Conservation (phyloP, 2,329 filamentous ascomycete genomes). For the Westerdykella sp. region DNA sequence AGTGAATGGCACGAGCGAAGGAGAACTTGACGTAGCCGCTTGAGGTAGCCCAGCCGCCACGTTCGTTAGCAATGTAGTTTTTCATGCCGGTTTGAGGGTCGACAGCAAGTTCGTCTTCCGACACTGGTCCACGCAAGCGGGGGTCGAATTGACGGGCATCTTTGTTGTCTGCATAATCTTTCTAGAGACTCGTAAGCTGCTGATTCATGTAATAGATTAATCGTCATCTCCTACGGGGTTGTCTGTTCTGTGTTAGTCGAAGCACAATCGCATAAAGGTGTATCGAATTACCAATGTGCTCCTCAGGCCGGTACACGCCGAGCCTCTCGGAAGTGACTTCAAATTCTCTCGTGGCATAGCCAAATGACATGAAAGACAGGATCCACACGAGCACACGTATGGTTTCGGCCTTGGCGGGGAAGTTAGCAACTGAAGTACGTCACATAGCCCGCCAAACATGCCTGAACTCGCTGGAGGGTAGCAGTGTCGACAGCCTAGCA, state of each 20-base stretch:
- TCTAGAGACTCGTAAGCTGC: constrained; percentile 5
- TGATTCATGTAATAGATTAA: not conserved
- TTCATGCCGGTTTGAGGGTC: constrained; percentile 70
- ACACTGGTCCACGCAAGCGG: constrained; percentile 73
- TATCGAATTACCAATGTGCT: constrained; percentile 45
- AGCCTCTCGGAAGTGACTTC: constrained; percentile 74
- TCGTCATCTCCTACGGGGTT: constrained; percentile 14
- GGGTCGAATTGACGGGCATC: constrained; percentile 79
- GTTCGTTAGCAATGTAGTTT: constrained; percentile 95
- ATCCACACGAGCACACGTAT: constrained; percentile 86
- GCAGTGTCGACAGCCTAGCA: constrained; percentile 50
- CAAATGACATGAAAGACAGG: constrained; percentile 83
- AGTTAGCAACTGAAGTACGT: constrained; percentile 16
- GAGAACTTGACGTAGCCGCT: constrained; percentile 64
- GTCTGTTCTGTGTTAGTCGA: constrained; percentile 11
- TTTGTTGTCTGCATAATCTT: constrained; percentile 53
- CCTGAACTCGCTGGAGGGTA: constrained; percentile 47
- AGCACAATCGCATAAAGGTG: constrained; percentile 1
- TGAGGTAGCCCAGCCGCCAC: constrained; percentile 81
- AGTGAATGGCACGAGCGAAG: constrained; percentile 45
- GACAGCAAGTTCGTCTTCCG: constrained; percentile 41
- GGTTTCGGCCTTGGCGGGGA: constrained; percentile 57
- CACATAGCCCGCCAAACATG: constrained; percentile 10
- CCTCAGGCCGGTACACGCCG: constrained; percentile 65
- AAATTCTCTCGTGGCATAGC: constrained; percentile 76